Base-by-base conservation (phyloP, 1,139 yeast species). In the Kodamaea alishanica region DNA sequence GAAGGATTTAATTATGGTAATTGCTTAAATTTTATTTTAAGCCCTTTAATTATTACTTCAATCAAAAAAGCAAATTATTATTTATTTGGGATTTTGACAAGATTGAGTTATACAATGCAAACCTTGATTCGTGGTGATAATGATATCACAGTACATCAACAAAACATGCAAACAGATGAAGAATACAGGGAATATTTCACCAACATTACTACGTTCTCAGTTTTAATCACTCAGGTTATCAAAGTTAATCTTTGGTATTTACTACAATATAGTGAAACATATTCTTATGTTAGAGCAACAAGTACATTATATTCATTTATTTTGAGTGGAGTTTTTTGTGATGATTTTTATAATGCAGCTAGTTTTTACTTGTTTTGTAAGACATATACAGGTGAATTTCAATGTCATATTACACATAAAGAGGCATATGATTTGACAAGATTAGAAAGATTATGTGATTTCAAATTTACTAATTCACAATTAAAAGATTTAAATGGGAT, bases 261-360 rank as follows among this genome's bases (percentile, higher is more conserved):
- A 35, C 41, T 45, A 26, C 43, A 45, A 29, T 44, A 47, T 35
- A 46, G 51, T n/a, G 47, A 49, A 11, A 42, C 49, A 10, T 51
- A 52, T 38, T 46, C 48, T 30, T 50, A 49, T 26, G 52, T 55
- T 2, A 44, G 52, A 47, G 25, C 49, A 28, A 43, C 49, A 8
- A 26, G 32, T 12, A 33, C 34, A 15, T 34, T 30, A 8, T 37
- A 41, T 8, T 29, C 32, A 20, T 37, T 35, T 26, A 30, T 43
- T 23, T 33, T 43, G 24, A 38, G 34, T 24, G 33, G 44, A 28
- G 35, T 43, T 9, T 39, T 41, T 26, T 38, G 41, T 30, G 46
- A 43, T 22, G 46, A 43, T 28, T 43, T 43, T 30, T 43, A 40
- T 33, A 38, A 28, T 15, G 44, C 44, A 2, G 44, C 44, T 2